Evolutionary conservation across 495 filamentous ascomycete genomes (phyloP).

Genomic region (Darksidea phi): DNA sequence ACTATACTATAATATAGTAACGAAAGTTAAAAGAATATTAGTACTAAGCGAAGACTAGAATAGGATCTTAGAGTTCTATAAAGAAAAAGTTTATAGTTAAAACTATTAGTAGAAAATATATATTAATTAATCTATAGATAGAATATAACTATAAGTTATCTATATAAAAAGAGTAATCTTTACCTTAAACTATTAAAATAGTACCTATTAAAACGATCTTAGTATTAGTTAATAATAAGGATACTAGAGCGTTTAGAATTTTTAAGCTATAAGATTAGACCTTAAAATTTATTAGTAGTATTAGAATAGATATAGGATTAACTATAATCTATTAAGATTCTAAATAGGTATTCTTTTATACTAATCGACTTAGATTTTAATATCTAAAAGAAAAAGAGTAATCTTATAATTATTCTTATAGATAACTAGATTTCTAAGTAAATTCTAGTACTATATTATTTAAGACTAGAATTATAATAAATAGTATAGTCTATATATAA

Average conservation of each 20-base stretch:
- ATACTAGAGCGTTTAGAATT: constrained; percentile 1
- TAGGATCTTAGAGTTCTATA: neutral
- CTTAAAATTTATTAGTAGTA: neutral
- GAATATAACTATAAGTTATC: neutral
- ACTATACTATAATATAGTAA: neutral
- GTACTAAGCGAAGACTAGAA: neutral
- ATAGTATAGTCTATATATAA: neutral
- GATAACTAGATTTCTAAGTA: neutral
- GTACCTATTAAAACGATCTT: neutral
- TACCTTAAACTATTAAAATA: neutral
- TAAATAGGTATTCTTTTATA: neutral
- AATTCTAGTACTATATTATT: neutral
- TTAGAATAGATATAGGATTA: neutral
- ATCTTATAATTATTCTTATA: neutral
- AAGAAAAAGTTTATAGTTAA: neutral
- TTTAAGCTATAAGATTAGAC: neutral
- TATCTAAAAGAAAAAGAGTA: neutral
- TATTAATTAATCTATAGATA: neutral
- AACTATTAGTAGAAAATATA: neutral
- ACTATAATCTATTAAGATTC: neutral
- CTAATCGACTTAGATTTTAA: neutral
- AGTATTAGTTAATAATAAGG: constrained; percentile 2
- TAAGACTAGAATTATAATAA: constrained; percentile 1
- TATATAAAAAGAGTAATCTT: neutral
- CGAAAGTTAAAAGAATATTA: constrained; percentile 1